These are phyloP conservation scores for Rheum nobile DNA, from an alignment of 148 eudicot species.

Conservation along the genomic window DNA sequence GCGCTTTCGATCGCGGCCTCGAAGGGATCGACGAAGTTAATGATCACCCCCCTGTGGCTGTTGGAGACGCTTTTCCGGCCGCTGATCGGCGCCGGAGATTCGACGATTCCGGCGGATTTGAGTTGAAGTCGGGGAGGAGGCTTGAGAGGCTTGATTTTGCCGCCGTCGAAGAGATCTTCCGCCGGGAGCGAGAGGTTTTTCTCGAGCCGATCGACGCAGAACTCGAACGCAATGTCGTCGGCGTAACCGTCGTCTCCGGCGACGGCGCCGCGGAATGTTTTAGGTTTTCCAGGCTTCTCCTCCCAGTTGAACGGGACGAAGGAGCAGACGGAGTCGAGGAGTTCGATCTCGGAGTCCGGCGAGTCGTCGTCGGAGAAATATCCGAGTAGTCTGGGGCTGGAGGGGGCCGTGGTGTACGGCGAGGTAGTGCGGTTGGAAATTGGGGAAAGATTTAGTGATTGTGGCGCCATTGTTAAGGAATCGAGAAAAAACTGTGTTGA, in stretches of 20 bases:
- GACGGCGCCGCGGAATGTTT: not conserved
- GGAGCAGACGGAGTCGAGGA: conserved; percentile 7
- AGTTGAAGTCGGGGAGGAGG: not conserved
- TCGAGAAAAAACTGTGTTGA: not conserved
- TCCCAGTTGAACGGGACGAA: conserved; percentile 23
- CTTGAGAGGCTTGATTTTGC: conserved; percentile 1
- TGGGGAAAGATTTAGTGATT: not conserved
- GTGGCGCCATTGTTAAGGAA: not conserved
- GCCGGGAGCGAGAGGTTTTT: not conserved
- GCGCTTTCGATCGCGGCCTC: conserved; percentile 8
- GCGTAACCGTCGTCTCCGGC: not conserved
- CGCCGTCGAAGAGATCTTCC: conserved; percentile 3
- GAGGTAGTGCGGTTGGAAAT: not conserved
- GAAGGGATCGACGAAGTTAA: conserved; percentile 1
- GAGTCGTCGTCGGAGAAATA: not conserved
- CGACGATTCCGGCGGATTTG: not conserved
- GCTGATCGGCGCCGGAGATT: not conserved
- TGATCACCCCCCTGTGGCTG: not conserved
- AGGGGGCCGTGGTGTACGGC: conserved; percentile 4
- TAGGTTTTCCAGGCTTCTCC: conserved; percentile 16
- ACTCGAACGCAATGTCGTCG: not conserved
- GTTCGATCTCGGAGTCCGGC: not conserved
- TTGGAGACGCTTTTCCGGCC: not conserved
- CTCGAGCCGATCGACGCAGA: not conserved
- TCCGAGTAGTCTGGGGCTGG: not conserved